Base-by-base conservation (phyloP, 1,284 basidiomycete species). In the Rhodotorula sp. region DNA sequence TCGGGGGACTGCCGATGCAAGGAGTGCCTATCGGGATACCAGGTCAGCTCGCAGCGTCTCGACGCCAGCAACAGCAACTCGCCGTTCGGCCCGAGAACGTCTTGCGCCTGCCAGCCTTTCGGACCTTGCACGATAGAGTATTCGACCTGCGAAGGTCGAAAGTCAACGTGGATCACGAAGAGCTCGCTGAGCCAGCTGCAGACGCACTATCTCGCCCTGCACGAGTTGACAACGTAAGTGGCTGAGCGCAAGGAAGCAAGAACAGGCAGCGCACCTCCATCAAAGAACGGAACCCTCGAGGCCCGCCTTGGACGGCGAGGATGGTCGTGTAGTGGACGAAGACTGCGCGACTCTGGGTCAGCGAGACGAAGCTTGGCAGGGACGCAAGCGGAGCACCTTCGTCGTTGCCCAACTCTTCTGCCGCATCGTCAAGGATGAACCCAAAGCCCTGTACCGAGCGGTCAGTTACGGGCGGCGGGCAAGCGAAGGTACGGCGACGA, bases 321-420 rank as follows among this genome's bases (percentile, higher is more conserved):
- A 74, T 69, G 0, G 70, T 59, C 5, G 72, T 69, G 49, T 74
- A 74, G 53, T 74, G 72, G 10, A 74, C 72, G 27, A 74, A 74
- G 1, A 74, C 72, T 73, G 62, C 30, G 6, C 5, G 9, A n/a
- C 39, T 44, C 2, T 6, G 27, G 29, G n/a, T 24, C 20, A n/a
- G 24, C n/a, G 19, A 51, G 30, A 27, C 13, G 9, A 4, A 7
- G 22, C 17, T 10, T 13, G n/a, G 15, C 29, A 22, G 4, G 4
- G 17, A 17, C 6, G 24, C 24, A 27, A 6, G 2, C 19, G 17
- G 22, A 39, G 19, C 17, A 71, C 70, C 62, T 29, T 74, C 72
- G 19, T 68, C 70, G 30, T 56, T 30, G 9, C 61, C 64, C 15
- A 74, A 46, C 34, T 71, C 70, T 9, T 60, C 56, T 1, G 67